Evolutionary conservation across 1,284 basidiomycete genomes (phyloP).

Genomic region (Entoloma clypeatum): DNA sequence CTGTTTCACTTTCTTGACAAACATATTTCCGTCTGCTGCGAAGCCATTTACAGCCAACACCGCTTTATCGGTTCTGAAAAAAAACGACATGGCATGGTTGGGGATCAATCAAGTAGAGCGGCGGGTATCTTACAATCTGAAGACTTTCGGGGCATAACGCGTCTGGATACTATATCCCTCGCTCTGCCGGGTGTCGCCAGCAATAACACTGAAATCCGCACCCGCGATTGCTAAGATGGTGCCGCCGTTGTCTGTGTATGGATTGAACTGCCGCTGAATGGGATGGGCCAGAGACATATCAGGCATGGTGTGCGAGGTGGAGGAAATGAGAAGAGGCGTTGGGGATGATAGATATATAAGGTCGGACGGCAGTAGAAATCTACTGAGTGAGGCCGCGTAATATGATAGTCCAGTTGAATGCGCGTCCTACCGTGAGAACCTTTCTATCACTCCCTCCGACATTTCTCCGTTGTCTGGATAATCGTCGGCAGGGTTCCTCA

Average conservation of each 20-base stretch:
- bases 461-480: slow-evolving; percentile 20
- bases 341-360: slow-evolving; percentile 7
- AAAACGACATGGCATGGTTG: slow-evolving; percentile 3
- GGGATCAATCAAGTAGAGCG: slow-evolving; percentile 8
- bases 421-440: slow-evolving; percentile 33
- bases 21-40: slow-evolving; percentile 92
- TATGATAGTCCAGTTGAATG: slow-evolving; percentile 24
- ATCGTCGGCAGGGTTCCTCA: slow-evolving; percentile 1
- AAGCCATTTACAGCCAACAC: slow-evolving; percentile 94
- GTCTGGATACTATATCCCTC: slow-evolving; percentile 95
- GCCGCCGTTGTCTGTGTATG: slow-evolving; percentile 88
- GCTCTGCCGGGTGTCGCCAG: slow-evolving; percentile 91
- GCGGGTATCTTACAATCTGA: slow-evolving; percentile 58
- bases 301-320: slow-evolving; percentile 19
- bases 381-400: slow-evolving; percentile 31
- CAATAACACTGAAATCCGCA: slow-evolving; percentile 87
- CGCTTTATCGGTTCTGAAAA: slow-evolving; percentile 81
- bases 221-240: slow-evolving; percentile 95
- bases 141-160: slow-evolving; percentile 91
- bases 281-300: slow-evolving; percentile 39
- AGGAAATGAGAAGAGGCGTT: slow-evolving; percentile 5
- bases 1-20: slow-evolving; percentile 93
- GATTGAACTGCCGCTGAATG: slow-evolving; percentile 71
- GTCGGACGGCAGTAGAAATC: slow-evolving; percentile 12
- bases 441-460: slow-evolving; percentile 21